Conservation (phyloP, 2,329 filamentous ascomycete species). For the Drechslerella dactyloides region DNA sequence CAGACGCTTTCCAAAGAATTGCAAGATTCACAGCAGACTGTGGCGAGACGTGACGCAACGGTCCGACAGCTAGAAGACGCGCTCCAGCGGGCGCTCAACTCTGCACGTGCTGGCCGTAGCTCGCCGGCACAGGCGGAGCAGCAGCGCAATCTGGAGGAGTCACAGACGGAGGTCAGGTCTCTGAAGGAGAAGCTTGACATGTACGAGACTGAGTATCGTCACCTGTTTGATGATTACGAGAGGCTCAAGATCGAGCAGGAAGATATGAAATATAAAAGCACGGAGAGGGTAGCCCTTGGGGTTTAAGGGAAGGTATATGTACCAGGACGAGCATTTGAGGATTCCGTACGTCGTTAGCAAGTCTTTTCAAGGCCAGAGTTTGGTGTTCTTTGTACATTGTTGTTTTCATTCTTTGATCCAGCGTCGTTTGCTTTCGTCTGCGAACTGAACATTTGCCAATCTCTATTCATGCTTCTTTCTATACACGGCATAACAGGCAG, state of each 20-base stretch:
- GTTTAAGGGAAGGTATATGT: conserved; percentile 26
- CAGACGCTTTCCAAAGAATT: conserved; percentile 37
- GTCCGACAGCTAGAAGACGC: conserved; percentile 37
- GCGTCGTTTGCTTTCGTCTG: neutral
- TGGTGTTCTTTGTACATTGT: neutral
- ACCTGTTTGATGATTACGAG: conserved; percentile 44
- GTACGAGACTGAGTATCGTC: conserved; percentile 46
- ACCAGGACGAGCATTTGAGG: neutral
- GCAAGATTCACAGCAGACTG: conserved; percentile 28
- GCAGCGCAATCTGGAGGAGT: conserved; percentile 39
- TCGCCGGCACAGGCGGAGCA: conserved; percentile 32
- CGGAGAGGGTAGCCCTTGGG: conserved; percentile 38
- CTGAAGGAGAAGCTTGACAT: conserved; percentile 44
- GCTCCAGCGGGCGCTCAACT: conserved; percentile 21
- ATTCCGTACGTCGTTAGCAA: no score
- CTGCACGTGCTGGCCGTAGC: conserved; percentile 28
- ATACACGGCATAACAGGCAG: no score
- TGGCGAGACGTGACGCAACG: conserved; percentile 36
- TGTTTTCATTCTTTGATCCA: neutral
- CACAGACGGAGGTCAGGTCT: conserved; percentile 23
- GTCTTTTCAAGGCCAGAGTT: no score
- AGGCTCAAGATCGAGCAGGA: conserved; percentile 36
- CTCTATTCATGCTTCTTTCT: no score
- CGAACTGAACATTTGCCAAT: no score
- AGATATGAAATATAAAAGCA: conserved; percentile 22